These are phyloP conservation scores for Apiospora koreana DNA, from an alignment of 2,329 filamentous ascomycete species.

Conservation along the genomic window DNA sequence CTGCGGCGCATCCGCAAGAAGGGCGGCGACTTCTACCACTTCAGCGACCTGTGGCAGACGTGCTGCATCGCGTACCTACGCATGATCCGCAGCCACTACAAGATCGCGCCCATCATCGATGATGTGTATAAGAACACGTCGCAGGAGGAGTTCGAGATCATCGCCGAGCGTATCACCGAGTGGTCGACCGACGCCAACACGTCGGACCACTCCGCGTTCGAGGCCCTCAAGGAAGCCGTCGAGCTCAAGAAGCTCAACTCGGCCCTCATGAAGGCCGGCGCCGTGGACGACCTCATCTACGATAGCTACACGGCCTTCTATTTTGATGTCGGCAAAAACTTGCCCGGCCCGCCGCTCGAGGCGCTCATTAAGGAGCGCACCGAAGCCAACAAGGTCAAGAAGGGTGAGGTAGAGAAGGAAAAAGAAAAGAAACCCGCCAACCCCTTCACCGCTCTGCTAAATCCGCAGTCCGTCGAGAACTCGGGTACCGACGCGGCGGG, in stretches of 20 bases:
- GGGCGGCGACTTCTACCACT: slow-evolving; percentile 71
- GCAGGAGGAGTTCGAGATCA: slow-evolving; percentile 59
- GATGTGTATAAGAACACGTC: slow-evolving; percentile 57
- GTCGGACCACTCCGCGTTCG: slow-evolving; percentile 45
- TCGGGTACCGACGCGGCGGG: slow-evolving; percentile 32
- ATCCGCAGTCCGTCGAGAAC: slow-evolving; percentile 43
- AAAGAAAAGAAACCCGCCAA: slow-evolving; percentile 34
- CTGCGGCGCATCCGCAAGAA: slow-evolving; percentile 80
- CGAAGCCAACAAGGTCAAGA: slow-evolving; percentile 36
- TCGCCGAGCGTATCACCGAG: slow-evolving; percentile 54
- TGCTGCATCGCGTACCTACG: slow-evolving; percentile 56
- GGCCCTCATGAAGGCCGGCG: slow-evolving; percentile 78
- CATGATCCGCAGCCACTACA: slow-evolving; percentile 51
- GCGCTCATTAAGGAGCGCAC: slow-evolving; percentile 47
- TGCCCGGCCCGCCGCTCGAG: slow-evolving; percentile 54
- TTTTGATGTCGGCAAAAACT: slow-evolving; percentile 60
- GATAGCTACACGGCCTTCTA: slow-evolving; percentile 85
- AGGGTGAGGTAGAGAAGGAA: slow-evolving; percentile 34
- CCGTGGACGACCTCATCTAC: slow-evolving; percentile 90
- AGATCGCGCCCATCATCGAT: slow-evolving; percentile 47
- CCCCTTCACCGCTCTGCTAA: slow-evolving; percentile 44
- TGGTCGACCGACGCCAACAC: slow-evolving; percentile 39
- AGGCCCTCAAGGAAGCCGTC: slow-evolving; percentile 58
- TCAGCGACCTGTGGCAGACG: slow-evolving; percentile 59
- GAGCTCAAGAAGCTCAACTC: slow-evolving; percentile 75